Base-by-base conservation (phyloP, 2,329 filamentous ascomycete species). In the Capronia americana region DNA sequence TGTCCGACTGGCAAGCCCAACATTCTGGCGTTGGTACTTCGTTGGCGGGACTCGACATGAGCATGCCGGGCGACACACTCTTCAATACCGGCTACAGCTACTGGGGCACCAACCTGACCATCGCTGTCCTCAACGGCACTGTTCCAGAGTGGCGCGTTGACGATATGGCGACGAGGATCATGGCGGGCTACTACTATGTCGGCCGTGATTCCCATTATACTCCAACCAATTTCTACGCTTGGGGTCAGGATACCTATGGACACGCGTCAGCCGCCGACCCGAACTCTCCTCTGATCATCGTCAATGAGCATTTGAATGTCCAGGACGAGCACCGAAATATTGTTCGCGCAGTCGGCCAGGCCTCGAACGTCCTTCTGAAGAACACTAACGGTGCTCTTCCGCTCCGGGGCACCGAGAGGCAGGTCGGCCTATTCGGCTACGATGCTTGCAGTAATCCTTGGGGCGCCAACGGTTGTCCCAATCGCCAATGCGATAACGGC, bases 351-450 rank as follows among this genome's bases (percentile, higher is more conserved):
- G 85, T 92, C 60, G 93, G 87, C 14, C 89, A 90, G 58, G 90
- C 91, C 77, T 92, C 91, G 17, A 93, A 90, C 2, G 93, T 99
- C 6, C 83, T 99, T 11, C 83, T 99, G 70, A 99, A 98, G 85
- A 97, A 98, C 79, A 82, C 78, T 32, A 88, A 88, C 14, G 84
- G 84, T 1, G 84, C 84, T 1, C 82, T 98, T 34, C 93, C 94
- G 0, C 83, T 97, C n/a, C 88, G 87, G 65, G 79, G 84, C 26
- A 88, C 88, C 75, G 91, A 94, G 71, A 89, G 86, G 74, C 90
- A 91, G 73, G 80, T 93, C 30, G 90, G 87, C 20, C 87, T 93
- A 61, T 86, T 97, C 72, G 94, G 94, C 23, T 89, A 92, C 59
- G 94, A 98, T 77, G 91, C 93, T 17, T 91, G 91, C 0, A 84